Evolutionary conservation across 2,329 filamentous ascomycete genomes (phyloP), one percentile per base, ranked within the genome.

Genomic region (Paracamarosporium sp.): DNA sequence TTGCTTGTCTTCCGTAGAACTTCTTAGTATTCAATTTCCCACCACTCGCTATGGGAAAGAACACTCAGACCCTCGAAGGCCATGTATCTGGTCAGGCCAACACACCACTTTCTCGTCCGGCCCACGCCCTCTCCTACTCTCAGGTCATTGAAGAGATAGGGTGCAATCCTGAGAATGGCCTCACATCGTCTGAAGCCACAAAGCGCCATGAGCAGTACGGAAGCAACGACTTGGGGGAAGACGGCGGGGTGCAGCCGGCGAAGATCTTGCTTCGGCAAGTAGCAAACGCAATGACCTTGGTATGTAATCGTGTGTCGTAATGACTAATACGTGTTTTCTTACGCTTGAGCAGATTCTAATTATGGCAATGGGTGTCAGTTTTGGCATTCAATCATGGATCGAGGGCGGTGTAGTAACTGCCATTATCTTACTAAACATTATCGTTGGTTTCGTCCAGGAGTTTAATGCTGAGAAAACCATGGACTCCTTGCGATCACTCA

Each of bases 211-310:
- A 83, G 22, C 81, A 84, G 57, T 87, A 89, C 70, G 88, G 89
- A 48, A 80, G 76, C 17, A 93, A 93, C 78, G 88, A 91, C 70
- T 81, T 93, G 20, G 86, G 91, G 43, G 85, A 91, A 20, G 88
- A 83, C 20, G 86, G 84, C 27, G 85, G 85, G 27, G 87, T 93
- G 46, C 85, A 70, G 83, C 88, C 89, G 81, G 88, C 83, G 67
- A 93, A 88, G 66, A 91, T 93, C 40, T 78, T 93, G 45, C 79
- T 90, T 56, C 88, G 89, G 66, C 90, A 93, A 73, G 76, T 92
- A 22, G 85, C 88, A 71, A 93, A 93, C 80, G 90, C 90, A 56
- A 92, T 92, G 90, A 90, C 90, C 63, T 73, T 90, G 74, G 88
- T 88, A 71, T 66, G 44, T 24, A 40, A 11, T 17, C 15, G 13